These are phyloP conservation scores for Aschersonia sp. DNA, from an alignment of 2,329 filamentous ascomycete genomes.

Conservation along the genomic window DNA sequence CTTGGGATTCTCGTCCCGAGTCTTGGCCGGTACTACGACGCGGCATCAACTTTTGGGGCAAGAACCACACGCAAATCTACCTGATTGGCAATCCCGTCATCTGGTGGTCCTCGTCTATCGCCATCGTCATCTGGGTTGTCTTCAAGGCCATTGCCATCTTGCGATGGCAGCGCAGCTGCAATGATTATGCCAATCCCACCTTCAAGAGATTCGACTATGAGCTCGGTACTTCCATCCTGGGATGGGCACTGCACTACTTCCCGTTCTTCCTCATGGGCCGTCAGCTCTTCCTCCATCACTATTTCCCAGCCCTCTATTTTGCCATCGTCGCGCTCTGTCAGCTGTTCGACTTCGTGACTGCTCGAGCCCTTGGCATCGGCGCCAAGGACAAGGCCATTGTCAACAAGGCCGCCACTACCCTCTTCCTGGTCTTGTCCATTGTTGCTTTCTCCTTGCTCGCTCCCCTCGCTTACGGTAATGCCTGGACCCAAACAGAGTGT, in stretches of 20 bases:
- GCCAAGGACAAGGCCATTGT: conserved; percentile 52
- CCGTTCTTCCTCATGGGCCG: conserved; percentile 97
- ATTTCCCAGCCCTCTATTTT: conserved; percentile 94
- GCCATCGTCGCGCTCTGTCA: conserved; percentile 81
- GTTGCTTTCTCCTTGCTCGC: conserved; percentile 73
- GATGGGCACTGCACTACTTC: conserved; percentile 97
- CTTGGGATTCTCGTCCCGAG: conserved; percentile 89
- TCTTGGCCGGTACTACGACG: conserved; percentile 87
- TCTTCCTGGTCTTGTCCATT: conserved; percentile 60
- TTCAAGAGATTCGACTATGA: conserved; percentile 99
- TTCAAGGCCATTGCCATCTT: conserved; percentile 84
- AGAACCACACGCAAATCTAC: conserved; percentile 87
- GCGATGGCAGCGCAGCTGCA: conserved; percentile 86
- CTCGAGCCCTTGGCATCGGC: conserved; percentile 54
- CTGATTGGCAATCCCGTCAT: conserved; percentile 88
- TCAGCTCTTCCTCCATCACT: conserved; percentile 96
- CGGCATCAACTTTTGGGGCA: conserved; percentile 99
- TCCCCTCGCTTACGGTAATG: conserved; percentile 82
- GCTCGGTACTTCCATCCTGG: conserved; percentile 75
- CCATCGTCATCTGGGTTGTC: conserved; percentile 59
- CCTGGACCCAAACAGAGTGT: conserved; percentile 85
- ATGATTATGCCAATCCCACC: conserved; percentile 64
- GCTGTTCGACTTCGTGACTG: conserved; percentile 71
- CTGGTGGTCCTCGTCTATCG: conserved; percentile 79
- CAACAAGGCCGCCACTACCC: conserved; percentile 57